Base-by-base conservation (phyloP, 23 red algal species). In the Agarophyton chilense region DNA sequence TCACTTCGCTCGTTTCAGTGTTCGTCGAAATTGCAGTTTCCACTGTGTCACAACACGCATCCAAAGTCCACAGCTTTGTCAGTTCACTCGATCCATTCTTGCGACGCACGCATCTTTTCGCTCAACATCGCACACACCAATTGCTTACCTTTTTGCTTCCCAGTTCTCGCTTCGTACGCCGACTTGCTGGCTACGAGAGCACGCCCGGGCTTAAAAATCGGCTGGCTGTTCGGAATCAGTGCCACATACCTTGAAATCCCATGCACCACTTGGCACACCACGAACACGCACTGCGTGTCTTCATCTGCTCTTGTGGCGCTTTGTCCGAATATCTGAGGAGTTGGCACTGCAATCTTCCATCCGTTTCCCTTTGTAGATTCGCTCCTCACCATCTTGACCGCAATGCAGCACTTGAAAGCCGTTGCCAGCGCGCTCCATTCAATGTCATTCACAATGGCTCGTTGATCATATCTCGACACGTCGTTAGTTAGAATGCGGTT, bases 391-490 rank as follows among this genome's bases (percentile, higher is more conserved):
- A 71, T 32, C 28, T 86, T 86, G 21, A 86, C 64, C 22, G 82
- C 82, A 36, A 86, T 86, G 82, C 82, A 86, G 44, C 82, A 86
- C 11, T 86, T 72, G 64, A 70, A 86, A 16, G 65, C 29, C 10
- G 82, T 86, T 36, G 82, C 82, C n/a, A 86, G n/a, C 61, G 82
- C 82, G 64, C 82, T 86, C 82, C 82, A 86, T 49, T 86, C 82
- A 49, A 86, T 86, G 24, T 86, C 64, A 56, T 86, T 86, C 10
- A 86, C 62, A 52, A 73, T 16, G 1, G 57, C 44, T 39, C 49
- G 18, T 21, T 72, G 40, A 22, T 41, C 29, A 35, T 86, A 86
- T 86, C 82, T 70, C 16, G 56, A 39, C 2, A 53, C 28, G 65
- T 86, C 82, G 34, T 86, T 67, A 11, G 35, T 56, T 10, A 70